Conservation (phyloP, 257 asterid species). For the Capsicum baccatum region DNA sequence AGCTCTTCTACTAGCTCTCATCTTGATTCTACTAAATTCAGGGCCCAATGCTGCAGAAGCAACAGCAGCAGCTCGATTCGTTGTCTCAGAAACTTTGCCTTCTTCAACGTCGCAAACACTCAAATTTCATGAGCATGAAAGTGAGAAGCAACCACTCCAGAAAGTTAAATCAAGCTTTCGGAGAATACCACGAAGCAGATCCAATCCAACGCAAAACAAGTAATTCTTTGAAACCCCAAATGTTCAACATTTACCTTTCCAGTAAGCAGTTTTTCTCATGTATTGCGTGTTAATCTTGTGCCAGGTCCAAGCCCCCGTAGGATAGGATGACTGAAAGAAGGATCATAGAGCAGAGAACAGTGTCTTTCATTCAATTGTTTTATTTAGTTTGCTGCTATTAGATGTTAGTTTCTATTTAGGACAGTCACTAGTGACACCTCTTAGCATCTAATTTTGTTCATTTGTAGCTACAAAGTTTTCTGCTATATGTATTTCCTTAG, state of each 20-base stretch:
- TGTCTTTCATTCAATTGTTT: not conserved
- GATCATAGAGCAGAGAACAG: constrained; percentile 18
- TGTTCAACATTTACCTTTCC: not conserved
- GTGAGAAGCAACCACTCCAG: constrained; percentile 33
- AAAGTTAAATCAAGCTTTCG: constrained; percentile 36
- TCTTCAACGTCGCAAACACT: constrained; percentile 24
- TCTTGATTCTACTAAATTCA: constrained; percentile 19
- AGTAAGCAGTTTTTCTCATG: not conserved
- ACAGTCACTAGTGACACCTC: not conserved
- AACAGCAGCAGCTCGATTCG: constrained; percentile 28
- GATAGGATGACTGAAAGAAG: constrained; percentile 22
- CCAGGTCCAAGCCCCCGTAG: constrained; percentile 32
- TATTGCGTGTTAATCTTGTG: constrained; percentile 19
- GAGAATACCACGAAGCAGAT: constrained; percentile 41
- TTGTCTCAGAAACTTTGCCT: not conserved
- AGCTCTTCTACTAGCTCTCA: constrained; percentile 19
- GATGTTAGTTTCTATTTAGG: constrained; percentile 11
- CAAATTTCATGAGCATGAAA: constrained; percentile 29
- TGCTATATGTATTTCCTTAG: constrained; percentile 7
- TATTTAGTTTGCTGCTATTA: constrained; percentile 5
- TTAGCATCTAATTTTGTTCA: not conserved
- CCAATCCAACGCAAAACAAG: constrained; percentile 52
- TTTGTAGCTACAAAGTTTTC: not conserved
- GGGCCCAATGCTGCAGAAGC: not conserved
- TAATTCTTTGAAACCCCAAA: constrained; percentile 28